Evolutionary conservation across 345 rosid species (phyloP).

Genomic region (Camelina sativa): DNA sequence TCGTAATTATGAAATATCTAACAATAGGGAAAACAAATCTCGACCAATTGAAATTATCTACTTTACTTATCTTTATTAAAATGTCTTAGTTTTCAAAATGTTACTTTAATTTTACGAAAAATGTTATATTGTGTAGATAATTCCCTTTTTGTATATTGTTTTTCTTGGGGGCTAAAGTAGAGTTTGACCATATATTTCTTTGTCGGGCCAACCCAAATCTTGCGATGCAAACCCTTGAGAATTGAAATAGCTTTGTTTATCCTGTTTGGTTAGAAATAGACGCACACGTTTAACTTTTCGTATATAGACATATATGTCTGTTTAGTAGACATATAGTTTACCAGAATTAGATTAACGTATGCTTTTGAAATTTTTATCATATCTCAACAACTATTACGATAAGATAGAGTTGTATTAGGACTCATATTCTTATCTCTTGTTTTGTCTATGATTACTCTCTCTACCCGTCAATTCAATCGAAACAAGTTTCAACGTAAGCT

Average conservation of each 20-base stretch:
- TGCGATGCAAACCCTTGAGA: conserved; percentile 31
- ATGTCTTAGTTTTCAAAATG: neutral
- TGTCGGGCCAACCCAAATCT: conserved; percentile 25
- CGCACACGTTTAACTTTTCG: conserved; percentile 25
- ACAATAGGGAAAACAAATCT: conserved; percentile 3
- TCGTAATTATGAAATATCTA: neutral
- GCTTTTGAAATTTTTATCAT: neutral
- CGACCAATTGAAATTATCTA: conserved; percentile 17
- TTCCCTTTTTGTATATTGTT: conserved; percentile 20
- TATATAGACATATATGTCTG: conserved; percentile 22
- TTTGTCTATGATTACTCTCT: neutral
- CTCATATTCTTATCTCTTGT: conserved; percentile 5
- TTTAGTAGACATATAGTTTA: too few species aligned
- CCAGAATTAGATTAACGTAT: neutral
- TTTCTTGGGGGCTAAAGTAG: conserved; percentile 11
- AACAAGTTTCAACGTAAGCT: neutral
- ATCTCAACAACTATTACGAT: conserved; percentile 20
- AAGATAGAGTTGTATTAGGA: conserved; percentile 11
- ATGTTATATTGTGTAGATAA: neutral
- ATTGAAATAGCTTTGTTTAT: conserved; percentile 27
- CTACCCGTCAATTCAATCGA: neutral
- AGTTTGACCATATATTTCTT: conserved; percentile 35
- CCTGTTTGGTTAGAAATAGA: conserved; percentile 40
- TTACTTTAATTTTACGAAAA: neutral
- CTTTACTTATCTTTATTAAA: neutral